phyloP scores from a whole-genome alignment of 1,139 yeast species.

The Fermentozyma sake region DNA sequence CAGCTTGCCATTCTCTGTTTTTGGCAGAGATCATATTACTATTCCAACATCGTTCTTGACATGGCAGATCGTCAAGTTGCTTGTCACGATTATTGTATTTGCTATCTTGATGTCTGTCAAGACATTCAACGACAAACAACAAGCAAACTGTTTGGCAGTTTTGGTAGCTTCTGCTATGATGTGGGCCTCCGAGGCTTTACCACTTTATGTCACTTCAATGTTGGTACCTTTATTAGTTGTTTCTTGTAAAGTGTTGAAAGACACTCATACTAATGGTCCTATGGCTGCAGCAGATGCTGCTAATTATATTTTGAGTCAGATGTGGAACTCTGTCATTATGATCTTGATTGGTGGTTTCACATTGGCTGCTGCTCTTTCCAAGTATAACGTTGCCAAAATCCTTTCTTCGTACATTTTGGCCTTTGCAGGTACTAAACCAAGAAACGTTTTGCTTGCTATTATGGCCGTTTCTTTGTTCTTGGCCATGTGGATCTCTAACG shows the following conservation, averaged over 20 bases:
- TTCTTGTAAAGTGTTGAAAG: conserved; percentile 62
- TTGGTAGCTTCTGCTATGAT: conserved; percentile 72
- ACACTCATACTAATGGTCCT: conserved; percentile 44
- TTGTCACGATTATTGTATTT: conserved; percentile 41
- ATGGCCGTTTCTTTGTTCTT: conserved; percentile 83
- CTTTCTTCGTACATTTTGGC: conserved; percentile 77
- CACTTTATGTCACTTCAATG: conserved; percentile 79
- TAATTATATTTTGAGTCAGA: conserved; percentile 68
- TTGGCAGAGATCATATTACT: conserved; percentile 14
- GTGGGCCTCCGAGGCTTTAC: conserved; percentile 95
- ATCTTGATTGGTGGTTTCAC: conserved; percentile 89
- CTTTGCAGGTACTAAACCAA: conserved; percentile 82
- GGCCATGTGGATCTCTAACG: conserved; percentile 95
- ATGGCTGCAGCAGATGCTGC: conserved; percentile 69
- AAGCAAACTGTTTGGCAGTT: conserved; percentile 74
- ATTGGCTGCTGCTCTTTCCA: conserved; percentile 87
- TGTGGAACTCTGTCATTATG: conserved; percentile 96
- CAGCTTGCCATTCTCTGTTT: conserved; percentile 16
- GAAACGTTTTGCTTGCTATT: conserved; percentile 66
- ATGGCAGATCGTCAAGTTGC: conserved; percentile 41
- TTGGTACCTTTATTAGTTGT: conserved; percentile 78
- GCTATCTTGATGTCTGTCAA: conserved; percentile 47
- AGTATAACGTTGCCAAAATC: conserved; percentile 82
- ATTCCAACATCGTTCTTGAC: conserved; percentile 29
- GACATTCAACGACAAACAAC: conserved; percentile 66